Evolutionary conservation across 345 rosid species (phyloP), one percentile per base, ranked within the genome.

Genomic region (Hypericum perforatum): DNA sequence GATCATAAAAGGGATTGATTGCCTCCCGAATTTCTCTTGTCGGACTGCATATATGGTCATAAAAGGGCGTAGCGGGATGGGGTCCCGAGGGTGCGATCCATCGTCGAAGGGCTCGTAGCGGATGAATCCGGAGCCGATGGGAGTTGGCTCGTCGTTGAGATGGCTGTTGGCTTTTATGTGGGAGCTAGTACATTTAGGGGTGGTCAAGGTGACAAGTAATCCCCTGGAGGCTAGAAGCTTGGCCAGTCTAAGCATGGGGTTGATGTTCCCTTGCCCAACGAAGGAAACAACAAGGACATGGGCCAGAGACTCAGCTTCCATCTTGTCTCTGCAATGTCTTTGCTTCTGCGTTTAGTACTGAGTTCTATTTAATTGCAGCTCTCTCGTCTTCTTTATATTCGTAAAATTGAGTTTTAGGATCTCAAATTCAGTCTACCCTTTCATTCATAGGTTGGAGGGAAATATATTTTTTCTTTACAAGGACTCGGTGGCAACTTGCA

Each of bases 51-150:
- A 75, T 36, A 67, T 66, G 15, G 47, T 71, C 2, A 74, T 72
- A 45, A 77, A 59, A 44, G 14, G 32, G 44, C 84, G 74, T 45
- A 66, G n/a, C n/a, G n/a, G n/a, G n/a, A n/a, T 70, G 0, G 65
- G 75, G 2, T 85, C 85, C 2, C 81, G 68, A 39, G 83, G 87
- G 0, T 73, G 66, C 65, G 70, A 66, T 0, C 81, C 90, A 11
- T 86, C 95, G 2, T n/a, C n/a, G n/a, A n/a, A n/a, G n/a, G n/a
- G n/a, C n/a, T n/a, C n/a, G n/a, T n/a, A n/a, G n/a, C n/a, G n/a
- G n/a, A n/a, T 53, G 36, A 74, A 80, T 16, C 94, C 90, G 8
- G 75, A 76, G 0, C 95, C 95, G 3, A 84, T 53, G 0, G 94
- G 84, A 0, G 70, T 45, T 1, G 74, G 75, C 47, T 72, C 69